A percentile compares a stretch with the other conserved stretches of the same genome.
These are phyloP conservation scores for Phialophora verrucosa DNA, from an alignment of 2,329 filamentous ascomycete species.

Conservation along the genomic window DNA sequence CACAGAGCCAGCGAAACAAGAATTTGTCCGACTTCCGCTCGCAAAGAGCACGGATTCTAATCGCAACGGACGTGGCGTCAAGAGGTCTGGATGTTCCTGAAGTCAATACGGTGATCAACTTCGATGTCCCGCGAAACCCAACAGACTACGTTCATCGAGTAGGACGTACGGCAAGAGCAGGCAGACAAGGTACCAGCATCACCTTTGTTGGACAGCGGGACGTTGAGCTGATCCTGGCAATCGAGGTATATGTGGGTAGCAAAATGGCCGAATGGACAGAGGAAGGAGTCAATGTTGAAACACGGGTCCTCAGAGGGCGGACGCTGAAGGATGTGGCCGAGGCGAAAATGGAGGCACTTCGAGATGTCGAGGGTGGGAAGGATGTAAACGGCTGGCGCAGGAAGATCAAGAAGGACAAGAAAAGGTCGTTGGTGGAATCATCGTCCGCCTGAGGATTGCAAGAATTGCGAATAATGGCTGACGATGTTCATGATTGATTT, in stretches of 20 bases:
- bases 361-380: constrained; percentile 89
- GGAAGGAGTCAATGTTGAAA: constrained; percentile 93
- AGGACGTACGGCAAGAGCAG: constrained; percentile 91
- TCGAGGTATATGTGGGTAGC: constrained; percentile 80
- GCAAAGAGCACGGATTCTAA: constrained; percentile 82
- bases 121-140: constrained; percentile 92
- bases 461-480: background rate
- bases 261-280: constrained; percentile 85
- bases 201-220: constrained; percentile 93
- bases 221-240: constrained; percentile 86
- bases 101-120: constrained; percentile 89
- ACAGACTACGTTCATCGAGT: constrained; percentile 98
- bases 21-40: constrained; percentile 93
- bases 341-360: constrained; percentile 88
- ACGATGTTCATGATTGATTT: background rate
- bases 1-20: constrained; percentile 80
- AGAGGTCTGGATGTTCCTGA: constrained; percentile 94
- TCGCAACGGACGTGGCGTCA: constrained; percentile 93
- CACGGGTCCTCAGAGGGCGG: constrained; percentile 79
- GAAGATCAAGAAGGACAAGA: constrained; percentile 45
- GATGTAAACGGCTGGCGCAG: constrained; percentile 86
- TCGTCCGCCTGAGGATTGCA: background rate
- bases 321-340: constrained; percentile 85
- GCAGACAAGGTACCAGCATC: constrained; percentile 78
- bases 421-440: constrained; percentile 7